Evolutionary conservation across 2,329 filamentous ascomycete genomes (phyloP), one percentile per base, ranked within the genome.

Genomic region (Apiospora phragmitis): DNA sequence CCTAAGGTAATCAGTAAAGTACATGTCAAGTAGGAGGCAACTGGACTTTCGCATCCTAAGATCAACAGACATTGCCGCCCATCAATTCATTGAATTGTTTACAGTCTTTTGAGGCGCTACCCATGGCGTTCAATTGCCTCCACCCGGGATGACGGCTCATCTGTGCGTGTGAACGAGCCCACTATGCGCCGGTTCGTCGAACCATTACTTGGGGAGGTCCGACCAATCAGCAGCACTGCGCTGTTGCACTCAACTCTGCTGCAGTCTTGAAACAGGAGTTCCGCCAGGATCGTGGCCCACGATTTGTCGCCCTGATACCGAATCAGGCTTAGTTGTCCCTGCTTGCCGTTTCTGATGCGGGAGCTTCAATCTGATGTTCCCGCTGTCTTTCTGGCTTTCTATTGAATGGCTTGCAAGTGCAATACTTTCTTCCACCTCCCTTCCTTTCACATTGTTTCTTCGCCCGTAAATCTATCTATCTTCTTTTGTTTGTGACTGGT

Each of bases 401-500:
- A 67, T 43, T 67, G n/a, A 45, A 67, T n/a, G 42, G 41, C 65
- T 32, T 62, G 55, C 32, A n/a, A 38, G 32, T 62, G 21, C 55
- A 9, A 38, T 62, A 35, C 51, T 43, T 47, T 59, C 59, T 47
- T 35, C 59, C 65, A 35, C 68, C 41, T 21, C 38, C 55, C 55
- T 43, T 67, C 49, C 65, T 38, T 65, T 69, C 24, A 24, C 62
- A 29, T 71, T 68, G 35, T 29, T 68, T 68, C 45, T 41, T 74
- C 71, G 66, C 71, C 71, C 66, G 69, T 71, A 66, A 72, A 41
- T 38, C 69, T 68, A 47, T 69, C 71, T 68, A 70, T 72, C 73
- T 70, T 75, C 62, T 70, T 45, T 70, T 72, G 68, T 72, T 73
- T 71, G 75, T 75, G 75, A 75, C 75, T 75, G 75, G 75, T 75